These are phyloP conservation scores for Dalbergia cultrata DNA, from an alignment of 306 rosid species.

Conservation along the genomic window DNA sequence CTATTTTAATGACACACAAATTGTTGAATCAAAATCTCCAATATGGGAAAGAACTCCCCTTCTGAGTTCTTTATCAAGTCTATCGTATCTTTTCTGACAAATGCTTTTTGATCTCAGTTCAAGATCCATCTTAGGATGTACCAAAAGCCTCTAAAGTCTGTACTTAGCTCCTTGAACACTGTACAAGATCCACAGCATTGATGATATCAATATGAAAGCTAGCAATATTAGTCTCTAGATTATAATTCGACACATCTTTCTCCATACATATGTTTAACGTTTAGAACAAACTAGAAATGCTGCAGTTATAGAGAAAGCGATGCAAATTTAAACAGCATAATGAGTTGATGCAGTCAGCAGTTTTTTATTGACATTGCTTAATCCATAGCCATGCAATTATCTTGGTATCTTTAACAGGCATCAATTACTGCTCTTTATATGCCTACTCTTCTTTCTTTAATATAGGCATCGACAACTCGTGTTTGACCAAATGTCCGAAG, in stretches of 20 bases:
- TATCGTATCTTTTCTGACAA: too few relatives aligned
- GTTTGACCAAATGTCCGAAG: constrained; percentile 34
- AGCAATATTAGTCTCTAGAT: background rate
- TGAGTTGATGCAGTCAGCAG: background rate
- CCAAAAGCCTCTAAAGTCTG: background rate
- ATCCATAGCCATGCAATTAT: background rate
- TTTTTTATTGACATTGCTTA: too few relatives aligned
- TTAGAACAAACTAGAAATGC: background rate
- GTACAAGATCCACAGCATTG: background rate
- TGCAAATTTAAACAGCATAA: background rate
- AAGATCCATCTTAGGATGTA: constrained; percentile 5
- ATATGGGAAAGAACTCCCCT: too few relatives aligned
- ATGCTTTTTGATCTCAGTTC: background rate
- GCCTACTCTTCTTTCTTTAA: background rate
- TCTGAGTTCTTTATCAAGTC: background rate
- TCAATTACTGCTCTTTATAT: background rate
- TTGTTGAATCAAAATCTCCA: background rate
- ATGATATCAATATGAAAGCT: constrained; percentile 14
- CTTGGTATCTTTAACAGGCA: background rate
- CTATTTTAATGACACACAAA: background rate
- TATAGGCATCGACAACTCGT: constrained; percentile 31
- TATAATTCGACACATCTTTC: background rate
- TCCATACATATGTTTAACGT: background rate
- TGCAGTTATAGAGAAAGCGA: background rate
- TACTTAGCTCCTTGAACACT: background rate